Evolutionary conservation across 768 basidiomycete species (phyloP).

Genomic region (Lentinus tigrinus): DNA sequence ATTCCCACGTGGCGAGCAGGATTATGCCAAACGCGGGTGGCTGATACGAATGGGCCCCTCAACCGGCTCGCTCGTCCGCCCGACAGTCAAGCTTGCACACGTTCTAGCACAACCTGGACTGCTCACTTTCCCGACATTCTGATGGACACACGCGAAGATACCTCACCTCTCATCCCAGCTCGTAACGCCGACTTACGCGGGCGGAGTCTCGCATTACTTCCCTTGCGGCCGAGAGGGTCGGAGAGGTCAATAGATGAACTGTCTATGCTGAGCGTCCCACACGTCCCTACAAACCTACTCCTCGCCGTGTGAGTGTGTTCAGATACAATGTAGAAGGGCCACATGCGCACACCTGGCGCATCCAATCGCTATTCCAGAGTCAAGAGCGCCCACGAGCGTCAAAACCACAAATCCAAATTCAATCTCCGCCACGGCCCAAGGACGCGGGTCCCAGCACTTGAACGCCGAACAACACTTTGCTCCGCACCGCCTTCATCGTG

Average conservation of each 20-base stretch:
- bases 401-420: neutral
- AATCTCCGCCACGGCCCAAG: conserved; percentile 14
- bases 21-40: conserved; percentile 11
- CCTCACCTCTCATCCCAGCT: neutral
- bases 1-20: conserved; percentile 20
- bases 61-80: too few species aligned
- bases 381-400: neutral
- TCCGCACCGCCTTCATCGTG: conserved; percentile 1
- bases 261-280: too few species aligned
- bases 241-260: too few species aligned
- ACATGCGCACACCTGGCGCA: too few species aligned
- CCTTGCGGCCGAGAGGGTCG: too few species aligned
- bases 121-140: neutral
- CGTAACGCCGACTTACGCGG: too few species aligned
- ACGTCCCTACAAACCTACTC: too few species aligned
- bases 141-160: neutral
- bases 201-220: too few species aligned
- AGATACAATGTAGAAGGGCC: too few species aligned
- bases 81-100: neutral
- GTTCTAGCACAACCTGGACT: neutral
- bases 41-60: neutral
- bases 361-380: too few species aligned
- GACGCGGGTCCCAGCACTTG: conserved; percentile 7
- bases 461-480: conserved; percentile 8
- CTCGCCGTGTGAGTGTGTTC: too few species aligned